A percentile compares a stretch with the other conserved stretches of the same genome.
Evolutionary conservation across 768 basidiomycete species (phyloP).

Genomic region (Podaxis pistillaris): DNA sequence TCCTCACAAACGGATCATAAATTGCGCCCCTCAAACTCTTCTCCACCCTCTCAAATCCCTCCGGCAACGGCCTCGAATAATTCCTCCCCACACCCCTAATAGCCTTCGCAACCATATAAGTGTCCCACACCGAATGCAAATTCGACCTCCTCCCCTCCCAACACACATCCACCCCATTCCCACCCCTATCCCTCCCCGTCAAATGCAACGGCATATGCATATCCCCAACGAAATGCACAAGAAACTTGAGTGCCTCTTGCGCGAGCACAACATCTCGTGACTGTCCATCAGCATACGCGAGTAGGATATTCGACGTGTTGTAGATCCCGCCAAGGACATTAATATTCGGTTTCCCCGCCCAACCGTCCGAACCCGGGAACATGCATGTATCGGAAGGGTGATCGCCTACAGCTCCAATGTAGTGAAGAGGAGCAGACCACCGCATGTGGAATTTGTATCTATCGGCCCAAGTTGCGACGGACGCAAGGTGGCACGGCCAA

Average conservation of each 20-base stretch:
- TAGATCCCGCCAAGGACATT: constrained; percentile 80
- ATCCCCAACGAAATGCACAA: constrained; percentile 92
- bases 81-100: constrained; percentile 72
- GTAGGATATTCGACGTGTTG: constrained; percentile 69
- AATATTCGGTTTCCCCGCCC: constrained; percentile 49
- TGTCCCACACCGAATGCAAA: constrained; percentile 89
- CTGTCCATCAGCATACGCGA: constrained; percentile 41
- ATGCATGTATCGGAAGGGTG: constrained; percentile 72
- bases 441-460: constrained; percentile 56
- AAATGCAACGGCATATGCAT: constrained; percentile 94
- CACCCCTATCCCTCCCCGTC: constrained; percentile 83
- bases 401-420: constrained; percentile 72
- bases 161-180: constrained; percentile 73
- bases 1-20: constrained; percentile 78
- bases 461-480: constrained; percentile 91
- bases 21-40: constrained; percentile 69
- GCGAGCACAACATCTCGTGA: constrained; percentile 29
- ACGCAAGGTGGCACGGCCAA: constrained; percentile 74
- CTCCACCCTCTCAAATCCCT: constrained; percentile 43
- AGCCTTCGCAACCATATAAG: constrained; percentile 75
- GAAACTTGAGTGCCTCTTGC: constrained; percentile 85
- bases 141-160: constrained; percentile 76
- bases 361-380: constrained; percentile 76
- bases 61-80: constrained; percentile 75
- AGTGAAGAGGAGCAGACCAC: constrained; percentile 77